A percentile compares a stretch with the other conserved stretches of the same genome.
Evolutionary conservation across 2,329 filamentous ascomycete species (phyloP).

Genomic region (Harringtonia aguacate): DNA sequence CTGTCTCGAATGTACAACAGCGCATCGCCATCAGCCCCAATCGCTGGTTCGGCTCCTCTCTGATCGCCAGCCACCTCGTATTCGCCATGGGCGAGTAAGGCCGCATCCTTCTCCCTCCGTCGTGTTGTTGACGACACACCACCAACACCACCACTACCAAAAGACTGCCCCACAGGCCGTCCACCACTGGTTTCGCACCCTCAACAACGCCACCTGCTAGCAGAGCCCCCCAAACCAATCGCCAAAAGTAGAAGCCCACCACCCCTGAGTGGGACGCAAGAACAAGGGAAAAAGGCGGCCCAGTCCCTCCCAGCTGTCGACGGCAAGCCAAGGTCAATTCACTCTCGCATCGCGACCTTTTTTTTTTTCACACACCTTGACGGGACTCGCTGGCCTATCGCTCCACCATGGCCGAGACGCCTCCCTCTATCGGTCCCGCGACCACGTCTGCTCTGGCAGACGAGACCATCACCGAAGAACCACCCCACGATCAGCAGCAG

Average conservation of each 20-base stretch:
- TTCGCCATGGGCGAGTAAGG: too few relatives aligned
- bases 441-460: background rate
- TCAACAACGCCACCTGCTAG: constrained; percentile 2
- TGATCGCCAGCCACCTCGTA: too few relatives aligned
- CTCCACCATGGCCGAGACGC: background rate
- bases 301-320: too few relatives aligned
- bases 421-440: background rate
- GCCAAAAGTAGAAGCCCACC: too few relatives aligned
- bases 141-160: background rate
- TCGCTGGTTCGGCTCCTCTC: too few relatives aligned
- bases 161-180: too few relatives aligned
- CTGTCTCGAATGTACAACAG: too few relatives aligned
- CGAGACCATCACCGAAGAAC: background rate
- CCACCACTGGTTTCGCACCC: constrained; percentile 1
- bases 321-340: background rate
- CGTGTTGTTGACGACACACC: too few relatives aligned
- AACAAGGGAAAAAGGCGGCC: background rate
- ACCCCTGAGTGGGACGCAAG: background rate
- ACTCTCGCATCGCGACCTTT: background rate
- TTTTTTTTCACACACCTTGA: background rate
- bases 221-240: too few relatives aligned
- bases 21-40: too few relatives aligned
- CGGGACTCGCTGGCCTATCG: background rate
- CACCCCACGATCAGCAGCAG: constrained; percentile 6
- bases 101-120: too few relatives aligned